These are phyloP conservation scores for Yamadazyma diddensiae DNA, from an alignment of 1,139 yeast species.

Conservation along the genomic window DNA sequence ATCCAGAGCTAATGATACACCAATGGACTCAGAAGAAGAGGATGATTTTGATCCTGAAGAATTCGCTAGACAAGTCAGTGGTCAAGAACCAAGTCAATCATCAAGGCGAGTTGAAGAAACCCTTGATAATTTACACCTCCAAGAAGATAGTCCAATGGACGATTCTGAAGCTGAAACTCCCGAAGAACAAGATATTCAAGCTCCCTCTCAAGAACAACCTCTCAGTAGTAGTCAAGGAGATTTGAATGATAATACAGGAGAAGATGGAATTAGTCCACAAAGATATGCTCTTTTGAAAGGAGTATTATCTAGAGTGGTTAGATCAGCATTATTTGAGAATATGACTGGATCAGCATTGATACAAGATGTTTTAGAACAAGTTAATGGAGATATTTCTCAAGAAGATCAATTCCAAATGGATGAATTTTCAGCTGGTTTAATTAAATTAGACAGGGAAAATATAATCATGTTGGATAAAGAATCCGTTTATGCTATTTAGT, in stretches of 20 bases:
- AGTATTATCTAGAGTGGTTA: slow-evolving; percentile 45
- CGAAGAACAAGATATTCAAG: slow-evolving; percentile 19
- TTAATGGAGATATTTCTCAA: slow-evolving; percentile 54
- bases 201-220: slow-evolving; percentile 16
- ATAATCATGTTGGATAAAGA: slow-evolving; percentile 61
- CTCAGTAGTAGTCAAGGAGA: slow-evolving; percentile 24
- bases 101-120: slow-evolving; percentile 22
- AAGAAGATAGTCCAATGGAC: slow-evolving; percentile 17
- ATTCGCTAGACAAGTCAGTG: slow-evolving; percentile 3
- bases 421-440: slow-evolving; percentile 56
- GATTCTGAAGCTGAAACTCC: slow-evolving; percentile 15
- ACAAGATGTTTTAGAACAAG: slow-evolving; percentile 38
- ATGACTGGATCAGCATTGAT: slow-evolving; percentile 44
- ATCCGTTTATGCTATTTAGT: slow-evolving; percentile 55
- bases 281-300: slow-evolving; percentile 46
- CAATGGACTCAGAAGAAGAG: slow-evolving; percentile 9
- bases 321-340: slow-evolving; percentile 45
- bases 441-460: slow-evolving; percentile 51
- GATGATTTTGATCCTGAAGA: slow-evolving; percentile 20
- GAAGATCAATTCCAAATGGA: slow-evolving; percentile 55
- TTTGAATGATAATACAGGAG: slow-evolving; percentile 10
- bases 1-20: slow-evolving; percentile 22
- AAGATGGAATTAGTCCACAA: slow-evolving; percentile 41
- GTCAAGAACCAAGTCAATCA: slow-evolving; percentile 17
- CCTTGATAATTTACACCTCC: slow-evolving; percentile 21